Evolutionary conservation across 202 grass and related monocot species (phyloP).

Genomic region (Hordeum pubiflorum): DNA sequence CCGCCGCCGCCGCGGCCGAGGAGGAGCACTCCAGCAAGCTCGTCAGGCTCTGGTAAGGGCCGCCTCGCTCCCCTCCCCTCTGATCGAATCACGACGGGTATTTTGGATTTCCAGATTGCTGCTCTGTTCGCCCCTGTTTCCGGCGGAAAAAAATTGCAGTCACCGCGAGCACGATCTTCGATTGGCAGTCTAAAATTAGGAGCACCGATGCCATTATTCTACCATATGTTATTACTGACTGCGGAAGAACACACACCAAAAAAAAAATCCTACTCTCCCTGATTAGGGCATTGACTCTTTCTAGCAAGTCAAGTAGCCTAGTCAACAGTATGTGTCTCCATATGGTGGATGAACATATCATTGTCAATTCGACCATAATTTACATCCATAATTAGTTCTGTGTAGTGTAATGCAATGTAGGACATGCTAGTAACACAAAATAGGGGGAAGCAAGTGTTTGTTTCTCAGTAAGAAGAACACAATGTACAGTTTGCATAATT

Average conservation of each 20-base stretch:
- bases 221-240: neutral
- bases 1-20: conserved; percentile 41
- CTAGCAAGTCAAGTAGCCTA: neutral
- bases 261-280: neutral
- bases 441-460: neutral
- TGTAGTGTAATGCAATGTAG: neutral
- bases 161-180: neutral
- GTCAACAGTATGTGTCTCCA: neutral
- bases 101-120: neutral
- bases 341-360: neutral
- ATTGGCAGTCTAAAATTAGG: neutral
- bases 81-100: neutral
- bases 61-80: neutral
- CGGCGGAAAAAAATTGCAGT: conserved; percentile 9
- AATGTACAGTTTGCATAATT: neutral
- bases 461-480: neutral
- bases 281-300: neutral
- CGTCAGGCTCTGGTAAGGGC: conserved; percentile 58
- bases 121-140: neutral
- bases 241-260: neutral
- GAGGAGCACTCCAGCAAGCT: conserved; percentile 59
- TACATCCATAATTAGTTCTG: neutral
- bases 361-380: neutral
- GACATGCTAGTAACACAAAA: neutral
- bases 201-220: neutral